Evolutionary conservation across 306 rosid genomes (phyloP), one percentile per base, ranked within the genome.

Genomic region (Cicer chorassanicum): DNA sequence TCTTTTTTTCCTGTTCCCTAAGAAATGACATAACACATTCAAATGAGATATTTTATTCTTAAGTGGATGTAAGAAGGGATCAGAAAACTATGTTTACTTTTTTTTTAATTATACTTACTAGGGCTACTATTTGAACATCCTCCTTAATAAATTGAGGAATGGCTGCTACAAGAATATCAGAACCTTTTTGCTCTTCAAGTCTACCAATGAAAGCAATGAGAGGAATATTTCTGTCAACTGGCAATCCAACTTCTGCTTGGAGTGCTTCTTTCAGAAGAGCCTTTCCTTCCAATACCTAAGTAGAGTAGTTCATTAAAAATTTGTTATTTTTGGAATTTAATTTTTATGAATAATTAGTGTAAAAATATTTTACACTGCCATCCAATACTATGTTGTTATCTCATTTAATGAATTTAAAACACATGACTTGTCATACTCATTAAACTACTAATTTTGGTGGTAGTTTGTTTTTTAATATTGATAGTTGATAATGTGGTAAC

Each of bases 121-220:
- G 98, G 80, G 91, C 84, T 34, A 92, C 87, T 60, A 94, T 72
- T 71, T 94, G 99, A 73, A 90, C 86, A 72, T 88, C 70, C 80
- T 87, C 90, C 40, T 40, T 43, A 13, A 86, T 70, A 60, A 94
- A 86, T 57, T 84, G 74, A 0, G 96, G 87, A 82, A 94, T 90
- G 34, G 99, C 95, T 65, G 79, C 97, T 36, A 78, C 91, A 39
- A 94, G 90, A 82, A 94, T 92, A 82, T 94, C 99, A 6, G 99
- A 89, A 74, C 99, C 99, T 75, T 94, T 94, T 82, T 94, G 99
- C 86, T 94, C 99, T 80, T 94, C 99, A 34, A 94, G 95, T 64
- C 99, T 92, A 46, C 99, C 99, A 16, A 94, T 88, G 79, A 92
- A 94, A 64, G 89, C 92, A 9, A 94, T 82, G 71, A 94, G 75